Conservation (phyloP, 1,139 yeast species). For the Zygoascus hellenicus region DNA sequence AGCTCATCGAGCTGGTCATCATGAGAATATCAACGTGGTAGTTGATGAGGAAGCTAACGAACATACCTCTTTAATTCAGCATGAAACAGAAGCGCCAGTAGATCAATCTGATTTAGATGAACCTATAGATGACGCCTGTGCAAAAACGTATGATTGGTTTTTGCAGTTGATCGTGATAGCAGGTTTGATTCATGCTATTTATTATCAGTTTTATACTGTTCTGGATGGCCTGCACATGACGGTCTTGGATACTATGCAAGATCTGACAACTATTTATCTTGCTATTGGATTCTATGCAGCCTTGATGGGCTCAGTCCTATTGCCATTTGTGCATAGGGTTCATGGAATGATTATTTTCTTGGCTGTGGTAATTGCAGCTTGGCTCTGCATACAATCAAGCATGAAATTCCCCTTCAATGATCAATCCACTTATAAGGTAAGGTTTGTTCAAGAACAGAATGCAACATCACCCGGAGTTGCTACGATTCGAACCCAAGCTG, state of each 20-base stretch:
- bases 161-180: slow-evolving; percentile 70
- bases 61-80: slow-evolving; percentile 11
- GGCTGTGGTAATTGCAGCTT: slow-evolving; percentile 35
- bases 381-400: slow-evolving; percentile 39
- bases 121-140: slow-evolving; percentile 2
- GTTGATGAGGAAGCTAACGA: slow-evolving; percentile 14
- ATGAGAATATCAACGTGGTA: slow-evolving; percentile 15
- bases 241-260: slow-evolving; percentile 53
- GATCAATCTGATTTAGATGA: slow-evolving; percentile 9
- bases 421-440: slow-evolving; percentile 59
- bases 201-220: slow-evolving; percentile 42
- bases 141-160: slow-evolving; percentile 66
- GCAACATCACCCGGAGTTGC: slow-evolving; percentile 30
- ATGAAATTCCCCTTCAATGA: slow-evolving; percentile 49
- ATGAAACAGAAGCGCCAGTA: slow-evolving; percentile 5
- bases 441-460: slow-evolving; percentile 58
- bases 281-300: slow-evolving; percentile 38
- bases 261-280: slow-evolving; percentile 46
- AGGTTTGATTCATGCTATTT: slow-evolving; percentile 48
- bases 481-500: slow-evolving; percentile 41
- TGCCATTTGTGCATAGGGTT: slow-evolving; percentile 69
- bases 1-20: neutral
- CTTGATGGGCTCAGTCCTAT: slow-evolving; percentile 49
- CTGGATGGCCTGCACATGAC: slow-evolving; percentile 65
- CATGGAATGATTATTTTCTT: slow-evolving; percentile 47